These are phyloP conservation scores for Heimioporus sp. DNA, from an alignment of 768 basidiomycete species.

Conservation along the genomic window DNA sequence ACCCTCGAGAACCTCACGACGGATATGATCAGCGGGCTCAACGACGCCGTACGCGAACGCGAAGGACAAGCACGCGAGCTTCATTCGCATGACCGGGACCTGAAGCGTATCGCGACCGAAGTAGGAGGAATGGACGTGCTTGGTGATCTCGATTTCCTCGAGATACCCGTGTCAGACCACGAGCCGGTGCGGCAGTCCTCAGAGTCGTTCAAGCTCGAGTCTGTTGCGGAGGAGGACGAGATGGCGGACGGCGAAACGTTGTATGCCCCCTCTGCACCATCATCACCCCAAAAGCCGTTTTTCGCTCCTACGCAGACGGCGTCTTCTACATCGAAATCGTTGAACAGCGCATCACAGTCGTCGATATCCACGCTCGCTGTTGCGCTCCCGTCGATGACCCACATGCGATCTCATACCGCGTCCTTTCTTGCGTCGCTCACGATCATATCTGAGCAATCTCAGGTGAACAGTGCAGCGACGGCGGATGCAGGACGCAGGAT, in stretches of 20 bases:
- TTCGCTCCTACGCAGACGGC: constrained; percentile 53
- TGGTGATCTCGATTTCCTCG: constrained; percentile 64
- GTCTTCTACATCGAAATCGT: constrained; percentile 47
- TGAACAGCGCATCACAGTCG: constrained; percentile 18
- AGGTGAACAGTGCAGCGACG: constrained; percentile 82
- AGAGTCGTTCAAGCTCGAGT: constrained; percentile 30
- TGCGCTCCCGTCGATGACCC: constrained; percentile 61
- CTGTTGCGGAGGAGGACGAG: constrained; percentile 41
- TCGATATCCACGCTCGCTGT: constrained; percentile 27
- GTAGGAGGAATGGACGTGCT: constrained; percentile 75
- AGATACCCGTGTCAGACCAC: constrained; percentile 32
- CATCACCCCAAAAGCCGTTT: constrained; percentile 56
- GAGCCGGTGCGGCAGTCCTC: constrained; percentile 27
- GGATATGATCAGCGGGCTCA: constrained; percentile 72
- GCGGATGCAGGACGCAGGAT: constrained; percentile 86
- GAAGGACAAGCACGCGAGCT: constrained; percentile 81
- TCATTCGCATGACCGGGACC: constrained; percentile 74
- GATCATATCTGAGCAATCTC: constrained; percentile 82
- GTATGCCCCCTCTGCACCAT: constrained; percentile 38
- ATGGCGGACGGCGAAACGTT: constrained; percentile 41
- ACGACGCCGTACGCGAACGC: constrained; percentile 71
- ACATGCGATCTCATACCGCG: constrained; percentile 70
- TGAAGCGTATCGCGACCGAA: constrained; percentile 73
- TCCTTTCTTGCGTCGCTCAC: constrained; percentile 74
- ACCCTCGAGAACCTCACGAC: constrained; percentile 68